phyloP scores from a whole-genome alignment of 805 yeast species.

The Nakazawaea ishiwadae region DNA sequence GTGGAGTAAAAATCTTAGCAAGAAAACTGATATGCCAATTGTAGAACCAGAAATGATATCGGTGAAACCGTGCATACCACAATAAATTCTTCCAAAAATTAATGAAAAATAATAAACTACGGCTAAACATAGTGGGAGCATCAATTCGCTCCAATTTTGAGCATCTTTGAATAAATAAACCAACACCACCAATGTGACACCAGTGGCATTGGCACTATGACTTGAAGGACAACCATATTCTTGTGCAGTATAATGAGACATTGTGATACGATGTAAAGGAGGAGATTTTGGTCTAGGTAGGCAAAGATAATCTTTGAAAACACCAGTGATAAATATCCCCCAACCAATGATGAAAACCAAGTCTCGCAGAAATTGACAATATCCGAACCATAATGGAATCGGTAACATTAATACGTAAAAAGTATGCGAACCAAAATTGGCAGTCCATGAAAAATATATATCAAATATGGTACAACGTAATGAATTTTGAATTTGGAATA shows the following conservation, averaged over 20 bases:
- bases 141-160: conserved; percentile 15
- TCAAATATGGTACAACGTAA: conserved; percentile 53
- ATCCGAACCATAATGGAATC: conserved; percentile 78
- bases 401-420: conserved; percentile 91
- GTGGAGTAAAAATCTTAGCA: conserved; percentile 39
- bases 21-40: conserved; percentile 53
- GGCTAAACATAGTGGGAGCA: conserved; percentile 14
- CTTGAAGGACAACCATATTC: conserved; percentile 96
- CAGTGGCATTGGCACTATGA: conserved; percentile 92
- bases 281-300: conserved; percentile 92
- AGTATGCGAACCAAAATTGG: conserved; percentile 88
- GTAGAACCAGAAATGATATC: conserved; percentile 66
- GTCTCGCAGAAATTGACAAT: conserved; percentile 52
- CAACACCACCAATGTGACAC: conserved; percentile 56
- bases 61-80: conserved; percentile 95
- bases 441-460: conserved; percentile 78
- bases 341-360: conserved; percentile 55
- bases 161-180: conserved; percentile 11
- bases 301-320: conserved; percentile 78
- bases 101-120: conserved; percentile 57
- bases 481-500: conserved; percentile 51
- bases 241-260: conserved; percentile 84
- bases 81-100: conserved; percentile 78
- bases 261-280: conserved; percentile 83
- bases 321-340: conserved; percentile 71